phyloP scores from a whole-genome alignment of 129 eudicot species.

The Tagetes erecta region DNA sequence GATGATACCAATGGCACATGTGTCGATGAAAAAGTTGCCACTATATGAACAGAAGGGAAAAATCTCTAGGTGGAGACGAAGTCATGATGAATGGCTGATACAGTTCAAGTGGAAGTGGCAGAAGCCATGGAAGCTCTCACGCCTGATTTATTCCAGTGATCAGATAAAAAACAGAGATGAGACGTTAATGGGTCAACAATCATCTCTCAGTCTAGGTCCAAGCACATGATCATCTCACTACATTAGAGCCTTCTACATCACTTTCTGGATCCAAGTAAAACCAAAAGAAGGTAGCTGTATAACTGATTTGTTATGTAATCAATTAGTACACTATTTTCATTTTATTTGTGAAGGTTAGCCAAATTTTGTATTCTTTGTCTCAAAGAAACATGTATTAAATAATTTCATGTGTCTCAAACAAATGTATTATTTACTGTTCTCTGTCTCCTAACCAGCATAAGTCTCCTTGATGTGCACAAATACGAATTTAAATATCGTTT shows the following conservation, averaged over 20 bases:
- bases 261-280: not conserved
- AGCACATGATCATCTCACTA: slow-evolving; percentile 29
- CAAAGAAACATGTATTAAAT: not conserved
- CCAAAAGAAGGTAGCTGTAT: not conserved
- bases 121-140: slow-evolving; percentile 83
- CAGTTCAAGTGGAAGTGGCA: slow-evolving; percentile 98
- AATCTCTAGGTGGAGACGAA: slow-evolving; percentile 75
- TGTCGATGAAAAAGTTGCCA: slow-evolving; percentile 64
- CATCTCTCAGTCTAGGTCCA: slow-evolving; percentile 26
- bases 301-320: slow-evolving; percentile 1
- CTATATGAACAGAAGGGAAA: slow-evolving; percentile 65
- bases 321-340: not conserved
- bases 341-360: slow-evolving; percentile 18
- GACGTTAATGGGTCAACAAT: slow-evolving; percentile 38
- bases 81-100: slow-evolving; percentile 80
- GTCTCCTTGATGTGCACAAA: not conserved
- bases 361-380: slow-evolving; percentile 1
- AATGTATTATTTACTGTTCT: slow-evolving; percentile 2
- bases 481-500: not conserved
- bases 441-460: not conserved
- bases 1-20: slow-evolving; percentile 73
- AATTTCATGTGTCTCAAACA: not conserved
- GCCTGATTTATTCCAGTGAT: slow-evolving; percentile 44
- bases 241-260: slow-evolving; percentile 10
- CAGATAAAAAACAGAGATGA: slow-evolving; percentile 40